Conservation (phyloP, 1,284 basidiomycete genomes). For the Melampsora americana region DNA sequence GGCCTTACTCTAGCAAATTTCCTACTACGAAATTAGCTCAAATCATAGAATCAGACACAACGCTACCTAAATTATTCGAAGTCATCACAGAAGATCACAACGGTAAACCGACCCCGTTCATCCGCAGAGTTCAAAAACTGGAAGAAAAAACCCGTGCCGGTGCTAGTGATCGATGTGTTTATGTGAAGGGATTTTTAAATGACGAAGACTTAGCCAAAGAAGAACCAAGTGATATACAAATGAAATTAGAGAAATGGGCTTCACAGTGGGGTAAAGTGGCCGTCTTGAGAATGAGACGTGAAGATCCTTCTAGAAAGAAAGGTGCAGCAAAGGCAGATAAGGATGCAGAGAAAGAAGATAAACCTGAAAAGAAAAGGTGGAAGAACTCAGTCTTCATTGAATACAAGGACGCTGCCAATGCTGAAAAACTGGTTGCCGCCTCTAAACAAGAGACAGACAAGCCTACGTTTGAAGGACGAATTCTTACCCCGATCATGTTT, state of each 20-base stretch:
- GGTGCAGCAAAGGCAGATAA: not conserved
- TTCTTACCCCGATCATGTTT: conserved; percentile 38
- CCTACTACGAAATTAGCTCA: conserved; percentile 38
- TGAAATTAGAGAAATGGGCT: conserved; percentile 37
- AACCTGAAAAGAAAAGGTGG: conserved; percentile 17
- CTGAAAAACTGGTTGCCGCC: conserved; percentile 30
- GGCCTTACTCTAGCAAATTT: conserved; percentile 31
- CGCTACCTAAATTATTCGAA: conserved; percentile 33
- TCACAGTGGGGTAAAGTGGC: conserved; percentile 36
- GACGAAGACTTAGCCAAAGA: conserved; percentile 36
- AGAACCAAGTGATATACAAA: conserved; percentile 38
- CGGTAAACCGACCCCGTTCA: conserved; percentile 26
- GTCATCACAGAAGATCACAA: conserved; percentile 20
- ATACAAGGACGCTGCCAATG: conserved; percentile 19
- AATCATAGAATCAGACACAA: conserved; percentile 28
- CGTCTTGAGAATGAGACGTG: conserved; percentile 42
- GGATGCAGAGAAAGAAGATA: not conserved
- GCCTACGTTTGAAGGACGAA: conserved; percentile 29
- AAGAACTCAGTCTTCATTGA: conserved; percentile 44
- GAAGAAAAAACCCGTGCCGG: conserved; percentile 34
- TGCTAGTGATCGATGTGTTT: conserved; percentile 41
- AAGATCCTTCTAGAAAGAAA: conserved; percentile 10
- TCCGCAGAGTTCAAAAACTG: conserved; percentile 31
- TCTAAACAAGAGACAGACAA: conserved; percentile 33
- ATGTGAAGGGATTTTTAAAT: conserved; percentile 42